These are phyloP conservation scores for Aspergillus ochraceus DNA, from an alignment of 2,329 filamentous ascomycete genomes.

Conservation along the genomic window DNA sequence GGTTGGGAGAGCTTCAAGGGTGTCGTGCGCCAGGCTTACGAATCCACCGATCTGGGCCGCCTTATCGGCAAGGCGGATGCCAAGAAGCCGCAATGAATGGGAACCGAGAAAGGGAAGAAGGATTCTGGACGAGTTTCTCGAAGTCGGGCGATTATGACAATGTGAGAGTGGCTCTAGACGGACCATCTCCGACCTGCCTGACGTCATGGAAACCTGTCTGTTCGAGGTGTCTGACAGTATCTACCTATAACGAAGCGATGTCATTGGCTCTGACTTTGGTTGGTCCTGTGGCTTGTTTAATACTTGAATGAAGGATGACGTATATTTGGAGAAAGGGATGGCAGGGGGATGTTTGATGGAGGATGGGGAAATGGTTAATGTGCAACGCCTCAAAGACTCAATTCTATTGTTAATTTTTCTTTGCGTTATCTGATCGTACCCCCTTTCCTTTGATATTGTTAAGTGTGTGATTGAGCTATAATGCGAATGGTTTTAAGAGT, in stretches of 20 bases:
- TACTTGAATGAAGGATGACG: background rate
- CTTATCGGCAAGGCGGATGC: constrained; percentile 59
- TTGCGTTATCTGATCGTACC: background rate
- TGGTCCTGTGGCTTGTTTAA: background rate
- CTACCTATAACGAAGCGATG: constrained; percentile 9
- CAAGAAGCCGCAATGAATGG: constrained; percentile 51
- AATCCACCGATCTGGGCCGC: constrained; percentile 74
- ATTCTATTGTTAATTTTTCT: background rate
- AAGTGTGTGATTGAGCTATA: background rate
- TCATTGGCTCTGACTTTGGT: constrained; percentile 1
- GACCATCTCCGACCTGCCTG: background rate
- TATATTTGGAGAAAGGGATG: background rate
- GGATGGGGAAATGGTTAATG: background rate
- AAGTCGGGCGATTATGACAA: background rate
- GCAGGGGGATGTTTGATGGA: background rate
- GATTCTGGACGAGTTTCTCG: background rate
- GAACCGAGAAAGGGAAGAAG: background rate
- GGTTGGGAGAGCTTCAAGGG: constrained; percentile 80
- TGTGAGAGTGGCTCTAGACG: background rate
- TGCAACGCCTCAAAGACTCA: background rate
- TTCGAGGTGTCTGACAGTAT: background rate
- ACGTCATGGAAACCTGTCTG: background rate
- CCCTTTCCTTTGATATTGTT: background rate
- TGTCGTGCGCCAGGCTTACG: constrained; percentile 69
- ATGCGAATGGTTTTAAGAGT: background rate